Conservation (phyloP, 1,284 basidiomycete genomes). For the Ustilago sp. region DNA sequence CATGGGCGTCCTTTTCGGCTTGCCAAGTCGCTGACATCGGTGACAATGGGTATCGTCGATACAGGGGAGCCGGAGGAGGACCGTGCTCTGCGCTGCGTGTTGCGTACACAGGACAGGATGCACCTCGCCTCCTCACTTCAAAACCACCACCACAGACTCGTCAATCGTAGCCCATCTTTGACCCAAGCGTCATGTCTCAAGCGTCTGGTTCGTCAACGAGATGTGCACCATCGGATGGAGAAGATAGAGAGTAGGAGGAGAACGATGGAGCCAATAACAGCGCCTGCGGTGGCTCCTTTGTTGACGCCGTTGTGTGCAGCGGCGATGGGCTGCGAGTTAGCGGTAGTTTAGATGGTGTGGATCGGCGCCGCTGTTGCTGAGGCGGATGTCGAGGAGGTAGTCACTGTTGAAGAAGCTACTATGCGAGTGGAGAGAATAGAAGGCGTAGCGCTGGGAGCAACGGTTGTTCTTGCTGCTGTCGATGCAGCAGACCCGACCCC, state of each 20-base stretch:
- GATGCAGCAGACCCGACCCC: not conserved
- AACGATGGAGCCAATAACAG: conserved; percentile 13
- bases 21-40: too few species aligned
- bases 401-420: not conserved
- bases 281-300: conserved; percentile 25
- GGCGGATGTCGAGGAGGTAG: conserved; percentile 6
- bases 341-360: conserved; percentile 2
- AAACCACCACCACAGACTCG: too few species aligned
- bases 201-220: conserved; percentile 16
- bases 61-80: too few species aligned
- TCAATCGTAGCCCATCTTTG: too few species aligned
- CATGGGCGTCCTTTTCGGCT: too few species aligned
- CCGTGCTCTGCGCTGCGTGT: too few species aligned
- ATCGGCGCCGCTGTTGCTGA: conserved; percentile 3
- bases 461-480: not conserved
- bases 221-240: conserved; percentile 24
- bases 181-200: conserved; percentile 13
- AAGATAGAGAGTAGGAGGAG: conserved; percentile 9
- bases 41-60: too few species aligned
- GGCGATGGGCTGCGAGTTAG: not conserved
- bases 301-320: conserved; percentile 3
- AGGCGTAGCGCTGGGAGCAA: not conserved
- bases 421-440: not conserved
- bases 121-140: too few species aligned
- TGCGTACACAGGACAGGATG: too few species aligned